phyloP scores from a whole-genome alignment of 2,329 filamentous ascomycete genomes.

The Aspergillus candidus region DNA sequence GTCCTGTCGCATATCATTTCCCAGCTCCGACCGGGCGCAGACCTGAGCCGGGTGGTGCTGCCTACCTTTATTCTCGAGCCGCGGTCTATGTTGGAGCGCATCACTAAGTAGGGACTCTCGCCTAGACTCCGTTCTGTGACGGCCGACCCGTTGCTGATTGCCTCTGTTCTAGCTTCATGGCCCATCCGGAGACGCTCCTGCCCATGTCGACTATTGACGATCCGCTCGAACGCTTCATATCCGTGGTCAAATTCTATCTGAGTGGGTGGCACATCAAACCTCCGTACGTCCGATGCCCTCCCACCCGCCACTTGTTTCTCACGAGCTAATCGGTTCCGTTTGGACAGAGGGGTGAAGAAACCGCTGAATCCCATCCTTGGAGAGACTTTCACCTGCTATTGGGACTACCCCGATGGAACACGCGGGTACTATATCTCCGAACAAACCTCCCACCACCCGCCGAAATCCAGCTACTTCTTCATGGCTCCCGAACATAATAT shows the following conservation, averaged over 20 bases:
- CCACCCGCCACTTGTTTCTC: not conserved
- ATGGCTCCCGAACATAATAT: slow-evolving; percentile 92
- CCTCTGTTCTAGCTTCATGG: slow-evolving; percentile 75
- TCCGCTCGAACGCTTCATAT: slow-evolving; percentile 80
- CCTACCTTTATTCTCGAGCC: slow-evolving; percentile 98
- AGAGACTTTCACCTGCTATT: slow-evolving; percentile 91
- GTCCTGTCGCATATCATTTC: slow-evolving; percentile 97
- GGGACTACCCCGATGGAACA: slow-evolving; percentile 80
- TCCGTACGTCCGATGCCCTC: slow-evolving; percentile 56
- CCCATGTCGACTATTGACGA: slow-evolving; percentile 84
- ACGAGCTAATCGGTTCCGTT: slow-evolving; percentile 3
- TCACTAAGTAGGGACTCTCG: slow-evolving; percentile 74
- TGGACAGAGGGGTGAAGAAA: slow-evolving; percentile 84
- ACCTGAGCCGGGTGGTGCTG: slow-evolving; percentile 86
- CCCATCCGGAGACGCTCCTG: slow-evolving; percentile 91
- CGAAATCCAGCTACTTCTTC: slow-evolving; percentile 99
- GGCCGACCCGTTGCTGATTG: slow-evolving; percentile 9
- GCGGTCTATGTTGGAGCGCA: slow-evolving; percentile 94
- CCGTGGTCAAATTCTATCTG: slow-evolving; percentile 95
- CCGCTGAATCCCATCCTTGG: slow-evolving; percentile 94
- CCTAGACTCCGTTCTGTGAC: not conserved
- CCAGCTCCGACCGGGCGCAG: slow-evolving; percentile 88
- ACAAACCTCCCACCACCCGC: slow-evolving; percentile 96
- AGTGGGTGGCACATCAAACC: slow-evolving; percentile 99
- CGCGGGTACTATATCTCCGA: slow-evolving; percentile 94